phyloP scores from a whole-genome alignment of 1,284 basidiomycete species.

The Sphaerobolus stellatus region DNA sequence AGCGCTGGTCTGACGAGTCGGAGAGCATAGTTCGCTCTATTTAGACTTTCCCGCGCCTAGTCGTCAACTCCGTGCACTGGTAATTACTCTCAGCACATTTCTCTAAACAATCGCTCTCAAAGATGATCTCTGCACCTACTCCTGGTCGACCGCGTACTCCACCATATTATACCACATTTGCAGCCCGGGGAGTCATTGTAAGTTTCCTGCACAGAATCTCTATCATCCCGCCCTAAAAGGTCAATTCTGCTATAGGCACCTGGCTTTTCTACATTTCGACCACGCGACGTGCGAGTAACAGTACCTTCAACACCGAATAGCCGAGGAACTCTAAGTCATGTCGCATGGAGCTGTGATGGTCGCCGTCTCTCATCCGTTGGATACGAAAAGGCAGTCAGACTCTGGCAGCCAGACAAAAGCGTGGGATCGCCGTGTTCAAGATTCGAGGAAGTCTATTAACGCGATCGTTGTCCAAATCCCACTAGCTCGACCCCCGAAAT shows the following conservation, averaged over 20 bases:
- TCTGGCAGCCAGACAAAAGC: slow-evolving; percentile 74
- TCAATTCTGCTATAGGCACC: slow-evolving; percentile 50
- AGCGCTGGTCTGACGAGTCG: too few relatives aligned
- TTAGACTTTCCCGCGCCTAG: too few relatives aligned
- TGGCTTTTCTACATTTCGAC: slow-evolving; percentile 73
- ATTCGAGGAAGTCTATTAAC: neutral
- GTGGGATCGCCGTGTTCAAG: slow-evolving; percentile 40
- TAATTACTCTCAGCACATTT: too few relatives aligned
- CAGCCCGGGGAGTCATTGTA: slow-evolving; percentile 70
- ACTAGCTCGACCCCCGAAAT: slow-evolving; percentile 65
- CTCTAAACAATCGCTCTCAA: neutral
- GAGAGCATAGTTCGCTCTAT: too few relatives aligned
- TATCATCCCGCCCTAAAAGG: slow-evolving; percentile 12
- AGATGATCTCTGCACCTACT: neutral
- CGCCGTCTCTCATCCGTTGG: slow-evolving; percentile 75
- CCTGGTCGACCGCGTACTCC: slow-evolving; percentile 38
- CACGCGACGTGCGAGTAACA: slow-evolving; percentile 67
- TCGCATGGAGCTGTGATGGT: slow-evolving; percentile 80
- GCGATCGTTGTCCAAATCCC: neutral
- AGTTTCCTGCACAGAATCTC: slow-evolving; percentile 30
- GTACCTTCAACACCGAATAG: slow-evolving; percentile 45
- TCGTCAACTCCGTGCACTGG: too few relatives aligned
- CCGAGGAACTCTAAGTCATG: slow-evolving; percentile 52
- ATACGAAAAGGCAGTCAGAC: slow-evolving; percentile 69
- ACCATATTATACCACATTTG: slow-evolving; percentile 66